Evolutionary conservation across 495 filamentous ascomycete species (phyloP).

Genomic region (Corynascus novoguineensis): DNA sequence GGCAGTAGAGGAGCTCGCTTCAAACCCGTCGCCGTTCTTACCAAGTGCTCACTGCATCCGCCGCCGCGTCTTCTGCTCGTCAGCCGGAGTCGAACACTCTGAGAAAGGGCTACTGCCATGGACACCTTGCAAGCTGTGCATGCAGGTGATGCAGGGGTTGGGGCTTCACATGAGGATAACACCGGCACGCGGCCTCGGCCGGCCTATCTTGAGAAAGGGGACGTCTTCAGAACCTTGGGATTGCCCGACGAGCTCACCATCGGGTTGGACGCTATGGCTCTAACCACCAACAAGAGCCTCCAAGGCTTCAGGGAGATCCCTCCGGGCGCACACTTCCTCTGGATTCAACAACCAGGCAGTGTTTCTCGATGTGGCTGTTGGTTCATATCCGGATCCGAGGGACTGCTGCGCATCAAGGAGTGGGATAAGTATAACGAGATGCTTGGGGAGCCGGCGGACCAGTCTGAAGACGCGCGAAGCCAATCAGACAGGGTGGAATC

Average conservation of each 20-base stretch:
- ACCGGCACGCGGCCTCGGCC: neutral
- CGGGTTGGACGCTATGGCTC: slow-evolving; percentile 42
- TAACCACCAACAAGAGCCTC: slow-evolving; percentile 39
- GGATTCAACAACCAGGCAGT: slow-evolving; percentile 48
- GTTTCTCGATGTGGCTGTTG: slow-evolving; percentile 54
- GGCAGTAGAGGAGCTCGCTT: too few relatives aligned
- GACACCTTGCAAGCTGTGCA: neutral
- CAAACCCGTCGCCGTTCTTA: too few relatives aligned
- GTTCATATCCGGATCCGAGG: slow-evolving; percentile 41
- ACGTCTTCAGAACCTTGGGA: slow-evolving; percentile 39
- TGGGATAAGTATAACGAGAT: slow-evolving; percentile 55
- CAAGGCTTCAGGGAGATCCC: slow-evolving; percentile 56
- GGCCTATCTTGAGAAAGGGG: slow-evolving; percentile 28
- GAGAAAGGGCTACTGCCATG: neutral
- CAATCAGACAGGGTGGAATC: slow-evolving; percentile 33
- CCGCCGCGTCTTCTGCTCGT: too few relatives aligned
- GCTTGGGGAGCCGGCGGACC: slow-evolving; percentile 35
- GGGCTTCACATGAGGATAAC: neutral
- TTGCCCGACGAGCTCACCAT: slow-evolving; percentile 39
- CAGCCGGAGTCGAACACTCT: too few relatives aligned
- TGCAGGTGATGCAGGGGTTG: neutral
- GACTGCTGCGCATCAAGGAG: slow-evolving; percentile 48
- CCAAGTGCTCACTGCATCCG: too few relatives aligned
- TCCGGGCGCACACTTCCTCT: slow-evolving; percentile 53
- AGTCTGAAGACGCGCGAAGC: slow-evolving; percentile 33